Evolutionary conservation across 2,329 filamentous ascomycete species (phyloP), one percentile per base, ranked within the genome.

Genomic region (Chlorencoelia australis): DNA sequence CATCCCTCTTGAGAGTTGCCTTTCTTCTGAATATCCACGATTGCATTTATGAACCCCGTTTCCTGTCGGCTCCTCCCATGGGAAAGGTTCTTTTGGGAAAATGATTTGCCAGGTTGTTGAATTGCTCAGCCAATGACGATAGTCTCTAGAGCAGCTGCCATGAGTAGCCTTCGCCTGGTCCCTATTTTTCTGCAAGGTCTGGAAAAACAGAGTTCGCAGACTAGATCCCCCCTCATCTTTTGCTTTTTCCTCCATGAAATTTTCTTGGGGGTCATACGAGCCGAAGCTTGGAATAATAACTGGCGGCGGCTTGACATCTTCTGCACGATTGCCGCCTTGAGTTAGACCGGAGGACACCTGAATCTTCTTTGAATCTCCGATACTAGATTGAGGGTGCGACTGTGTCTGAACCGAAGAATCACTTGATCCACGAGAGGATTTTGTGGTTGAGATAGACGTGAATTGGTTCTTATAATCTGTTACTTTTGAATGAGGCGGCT

Each of bases 191-290:
- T 50, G 48, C 4, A 51, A 17, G 22, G 38, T 40, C 11, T 43
- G 33, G 20, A 49, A 51, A 27, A 51, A 49, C 14, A 33, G 28
- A 24, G 22, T 32, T 16, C 46, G 29, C 10, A 40, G 24, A 2
- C 15, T 14, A 11, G n/a, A 7, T 9, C 40, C 40, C 4, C 41
- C 38, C 13, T 19, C 25, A 10, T 15, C 10, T 4, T 31, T 40
- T 15, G 41, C 45, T 19, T 40, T 45, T 4, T 11, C 11, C 22
- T 48, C 43, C 48, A 51, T 51, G 2, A 39, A 3, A 7, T 33
- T 35, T 22, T 49, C 48, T 24, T 42, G 35, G 2, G 25, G 15
- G 8, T 8, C 2, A 13, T 40, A 44, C n/a, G n/a, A 11, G 20
- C 14, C 9, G 9, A 21, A n/a, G 26, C n/a, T 4, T 10, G 5